phyloP scores from a whole-genome alignment of 345 rosid species.

The Hibiscus mutabilis region DNA sequence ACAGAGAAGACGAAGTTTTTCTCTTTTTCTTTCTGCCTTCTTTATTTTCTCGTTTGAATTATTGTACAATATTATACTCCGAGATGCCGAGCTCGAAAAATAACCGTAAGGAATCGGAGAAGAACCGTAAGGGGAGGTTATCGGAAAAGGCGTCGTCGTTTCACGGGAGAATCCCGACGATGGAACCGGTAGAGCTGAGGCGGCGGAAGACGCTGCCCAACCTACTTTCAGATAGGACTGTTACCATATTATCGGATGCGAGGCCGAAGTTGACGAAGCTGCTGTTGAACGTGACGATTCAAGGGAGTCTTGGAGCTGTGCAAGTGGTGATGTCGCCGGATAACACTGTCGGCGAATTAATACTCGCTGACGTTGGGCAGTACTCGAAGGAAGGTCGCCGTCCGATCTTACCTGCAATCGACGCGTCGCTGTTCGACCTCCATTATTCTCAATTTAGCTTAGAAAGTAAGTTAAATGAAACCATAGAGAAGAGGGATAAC shows the following conservation, averaged over 20 bases:
- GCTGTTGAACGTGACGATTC: conserved; percentile 73
- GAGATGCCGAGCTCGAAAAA: conserved; percentile 11
- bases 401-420: conserved; percentile 40
- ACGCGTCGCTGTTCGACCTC: conserved; percentile 55
- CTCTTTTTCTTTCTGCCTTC: not conserved
- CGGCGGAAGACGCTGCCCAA: conserved; percentile 19
- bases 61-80: not conserved
- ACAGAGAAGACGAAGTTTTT: no score
- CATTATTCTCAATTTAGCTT: conserved; percentile 93
- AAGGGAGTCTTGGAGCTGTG: conserved; percentile 71
- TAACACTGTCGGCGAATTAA: conserved; percentile 54
- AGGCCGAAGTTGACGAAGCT: conserved; percentile 67
- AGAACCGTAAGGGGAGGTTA: conserved; percentile 16
- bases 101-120: conserved; percentile 40
- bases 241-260: conserved; percentile 13
- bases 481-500: not conserved
- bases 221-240: not conserved
- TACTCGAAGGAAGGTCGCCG: conserved; percentile 77
- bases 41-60: conserved; percentile 3
- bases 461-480: conserved; percentile 44
- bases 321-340: conserved; percentile 71
- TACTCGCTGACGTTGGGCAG: conserved; percentile 44
- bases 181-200: conserved; percentile 2
- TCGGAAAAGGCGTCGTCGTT: conserved; percentile 12
- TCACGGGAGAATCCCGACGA: conserved; percentile 12